These are phyloP conservation scores for Aspergillus nomiae DNA, from an alignment of 2,329 filamentous ascomycete species.

Conservation along the genomic window DNA sequence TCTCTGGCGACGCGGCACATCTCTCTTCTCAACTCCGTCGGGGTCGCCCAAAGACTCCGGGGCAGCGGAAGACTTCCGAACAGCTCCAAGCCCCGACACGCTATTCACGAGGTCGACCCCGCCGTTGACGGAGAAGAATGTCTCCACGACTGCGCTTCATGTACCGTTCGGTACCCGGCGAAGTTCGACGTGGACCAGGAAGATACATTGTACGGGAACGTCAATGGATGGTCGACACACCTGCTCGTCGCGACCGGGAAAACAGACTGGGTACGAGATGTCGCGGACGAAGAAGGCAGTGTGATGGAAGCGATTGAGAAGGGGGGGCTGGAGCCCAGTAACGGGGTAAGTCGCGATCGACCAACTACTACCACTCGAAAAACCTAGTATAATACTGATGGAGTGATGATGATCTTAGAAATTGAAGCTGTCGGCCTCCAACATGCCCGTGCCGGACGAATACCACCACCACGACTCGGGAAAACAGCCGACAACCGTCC, in stretches of 20 bases:
- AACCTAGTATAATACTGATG: background rate
- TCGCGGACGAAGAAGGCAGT: conserved; percentile 82
- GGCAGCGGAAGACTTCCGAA: conserved; percentile 47
- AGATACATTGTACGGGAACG: conserved; percentile 79
- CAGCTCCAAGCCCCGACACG: conserved; percentile 48
- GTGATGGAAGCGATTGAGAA: conserved; percentile 74
- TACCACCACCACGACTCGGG: conserved; percentile 60
- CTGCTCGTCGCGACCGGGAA: conserved; percentile 93
- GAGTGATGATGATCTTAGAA: conserved; percentile 43
- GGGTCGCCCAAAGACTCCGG: conserved; percentile 22
- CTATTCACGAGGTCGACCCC: conserved; percentile 77
- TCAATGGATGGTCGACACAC: conserved; percentile 88
- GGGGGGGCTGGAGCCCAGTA: conserved; percentile 42
- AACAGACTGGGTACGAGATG: conserved; percentile 88
- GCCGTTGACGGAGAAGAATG: conserved; percentile 85
- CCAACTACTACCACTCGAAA: too few species aligned
- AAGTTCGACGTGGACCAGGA: conserved; percentile 71
- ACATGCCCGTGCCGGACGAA: conserved; percentile 76
- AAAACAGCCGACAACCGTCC: conserved; percentile 70
- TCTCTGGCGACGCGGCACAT: conserved; percentile 36
- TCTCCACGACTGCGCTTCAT: conserved; percentile 80
- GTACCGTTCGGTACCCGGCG: conserved; percentile 76
- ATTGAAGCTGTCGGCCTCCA: conserved; percentile 88
- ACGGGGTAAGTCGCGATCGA: conserved; percentile 39
- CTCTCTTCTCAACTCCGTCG: conserved; percentile 34